A percentile compares a stretch with the other conserved stretches of the same genome.
Conservation (phyloP, 768 basidiomycete species). For the Lentinula lateritia region DNA sequence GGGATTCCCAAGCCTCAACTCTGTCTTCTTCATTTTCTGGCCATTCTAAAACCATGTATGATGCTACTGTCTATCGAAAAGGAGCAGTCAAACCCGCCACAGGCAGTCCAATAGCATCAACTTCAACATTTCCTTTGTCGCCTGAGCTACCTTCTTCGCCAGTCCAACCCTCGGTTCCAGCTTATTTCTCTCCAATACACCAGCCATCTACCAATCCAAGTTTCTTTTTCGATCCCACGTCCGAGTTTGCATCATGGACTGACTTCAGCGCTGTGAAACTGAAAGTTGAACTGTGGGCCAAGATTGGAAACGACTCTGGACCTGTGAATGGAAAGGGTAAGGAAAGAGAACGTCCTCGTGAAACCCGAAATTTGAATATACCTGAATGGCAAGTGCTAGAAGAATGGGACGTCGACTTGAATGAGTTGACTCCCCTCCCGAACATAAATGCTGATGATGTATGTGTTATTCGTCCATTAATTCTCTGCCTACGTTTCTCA, state of each 20-base stretch:
- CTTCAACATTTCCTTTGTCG: slow-evolving; percentile 21
- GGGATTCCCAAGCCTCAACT: background rate
- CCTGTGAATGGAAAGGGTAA: slow-evolving; percentile 29
- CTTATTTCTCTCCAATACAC: slow-evolving; percentile 78
- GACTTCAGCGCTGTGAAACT: slow-evolving; percentile 49
- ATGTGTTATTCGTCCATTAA: background rate
- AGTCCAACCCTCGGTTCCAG: slow-evolving; percentile 25
- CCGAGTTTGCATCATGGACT: slow-evolving; percentile 51
- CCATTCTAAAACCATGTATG: background rate
- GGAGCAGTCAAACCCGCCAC: slow-evolving; percentile 15
- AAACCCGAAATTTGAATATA: background rate
- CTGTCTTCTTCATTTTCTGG: background rate
- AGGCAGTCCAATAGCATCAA: slow-evolving; percentile 13
- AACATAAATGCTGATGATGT: slow-evolving; percentile 45
- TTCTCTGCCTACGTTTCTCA: background rate
- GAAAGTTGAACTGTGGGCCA: slow-evolving; percentile 57
- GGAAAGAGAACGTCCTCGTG: slow-evolving; percentile 28
- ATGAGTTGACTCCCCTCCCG: slow-evolving; percentile 51
- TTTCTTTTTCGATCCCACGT: slow-evolving; percentile 54
- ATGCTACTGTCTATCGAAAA: background rate
- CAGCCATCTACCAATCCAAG: slow-evolving; percentile 79
- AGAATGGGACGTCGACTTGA: slow-evolving; percentile 61
- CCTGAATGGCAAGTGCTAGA: slow-evolving; percentile 60
- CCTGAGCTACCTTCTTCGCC: slow-evolving; percentile 9
- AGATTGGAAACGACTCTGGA: slow-evolving; percentile 23